Conservation (phyloP, 805 yeast species). For the Wickerhamomyces tratensis region DNA sequence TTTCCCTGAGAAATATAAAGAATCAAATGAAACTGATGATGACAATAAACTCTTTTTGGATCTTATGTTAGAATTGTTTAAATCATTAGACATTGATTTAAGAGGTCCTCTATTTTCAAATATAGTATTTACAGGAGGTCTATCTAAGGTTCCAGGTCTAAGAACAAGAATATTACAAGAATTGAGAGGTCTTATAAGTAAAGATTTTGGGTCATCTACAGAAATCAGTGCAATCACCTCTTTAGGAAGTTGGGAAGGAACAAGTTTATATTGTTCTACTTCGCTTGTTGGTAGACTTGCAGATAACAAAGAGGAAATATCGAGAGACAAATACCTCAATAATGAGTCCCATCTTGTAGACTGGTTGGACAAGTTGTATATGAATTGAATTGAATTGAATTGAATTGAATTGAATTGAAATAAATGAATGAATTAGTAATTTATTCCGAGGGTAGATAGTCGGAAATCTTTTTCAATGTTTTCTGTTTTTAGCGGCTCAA, state of each 20-base stretch:
- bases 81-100: slow-evolving; percentile 8
- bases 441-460: no score
- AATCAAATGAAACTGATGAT: slow-evolving; percentile 6
- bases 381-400: neutral
- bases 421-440: no score
- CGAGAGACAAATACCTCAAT: neutral
- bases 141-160: slow-evolving; percentile 14
- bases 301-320: neutral
- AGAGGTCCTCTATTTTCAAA: slow-evolving; percentile 4
- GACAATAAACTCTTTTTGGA: slow-evolving; percentile 4
- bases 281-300: slow-evolving; percentile 7
- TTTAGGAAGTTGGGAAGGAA: slow-evolving; percentile 18
- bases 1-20: slow-evolving; percentile 1
- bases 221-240: slow-evolving; percentile 4
- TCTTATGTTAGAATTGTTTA: slow-evolving; percentile 2
- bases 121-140: slow-evolving; percentile 17
- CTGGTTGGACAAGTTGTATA: neutral
- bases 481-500: no score
- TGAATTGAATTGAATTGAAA: neutral
- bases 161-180: slow-evolving; percentile 8
- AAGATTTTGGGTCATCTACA: neutral
- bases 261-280: slow-evolving; percentile 17
- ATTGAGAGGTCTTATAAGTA: slow-evolving; percentile 1
- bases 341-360: neutral
- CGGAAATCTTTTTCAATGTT: no score